These are phyloP conservation scores for Annona cherimola DNA, from an alignment of 164 flowering plant genomes.

Conservation along the genomic window DNA sequence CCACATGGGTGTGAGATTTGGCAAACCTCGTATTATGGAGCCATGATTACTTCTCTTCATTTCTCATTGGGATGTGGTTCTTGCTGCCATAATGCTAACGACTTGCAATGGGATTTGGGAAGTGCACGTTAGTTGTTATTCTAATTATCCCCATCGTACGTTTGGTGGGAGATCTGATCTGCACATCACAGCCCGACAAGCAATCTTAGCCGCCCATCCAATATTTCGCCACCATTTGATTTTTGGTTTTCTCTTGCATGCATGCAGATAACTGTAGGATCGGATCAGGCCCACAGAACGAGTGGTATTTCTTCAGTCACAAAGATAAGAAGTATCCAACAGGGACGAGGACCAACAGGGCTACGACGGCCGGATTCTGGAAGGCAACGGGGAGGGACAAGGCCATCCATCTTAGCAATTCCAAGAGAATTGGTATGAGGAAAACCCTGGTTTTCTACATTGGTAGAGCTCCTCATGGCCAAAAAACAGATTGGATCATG, in stretches of 20 bases:
- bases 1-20: neutral
- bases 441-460: slow-evolving; percentile 58
- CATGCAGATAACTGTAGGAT: slow-evolving; percentile 43
- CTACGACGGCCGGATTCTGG: slow-evolving; percentile 83
- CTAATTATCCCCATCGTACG: neutral
- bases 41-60: neutral
- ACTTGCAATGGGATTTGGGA: neutral
- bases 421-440: slow-evolving; percentile 51
- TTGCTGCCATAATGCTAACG: neutral
- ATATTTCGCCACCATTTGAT: no score
- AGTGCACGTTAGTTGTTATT: neutral
- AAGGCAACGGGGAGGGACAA: slow-evolving; percentile 92
- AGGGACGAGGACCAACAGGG: slow-evolving; percentile 66
- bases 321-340: slow-evolving; percentile 88
- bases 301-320: slow-evolving; percentile 84
- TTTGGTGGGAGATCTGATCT: neutral
- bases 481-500: slow-evolving; percentile 60
- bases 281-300: slow-evolving; percentile 60
- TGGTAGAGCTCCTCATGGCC: slow-evolving; percentile 60
- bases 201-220: no score
- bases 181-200: no score
- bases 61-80: neutral
- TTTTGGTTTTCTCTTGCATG: neutral
- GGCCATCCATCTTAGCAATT: slow-evolving; percentile 47
- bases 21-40: neutral